These are phyloP conservation scores for Nitzschia putrida DNA, from an alignment of 108 stramenopile genomes.

Conservation along the genomic window DNA sequence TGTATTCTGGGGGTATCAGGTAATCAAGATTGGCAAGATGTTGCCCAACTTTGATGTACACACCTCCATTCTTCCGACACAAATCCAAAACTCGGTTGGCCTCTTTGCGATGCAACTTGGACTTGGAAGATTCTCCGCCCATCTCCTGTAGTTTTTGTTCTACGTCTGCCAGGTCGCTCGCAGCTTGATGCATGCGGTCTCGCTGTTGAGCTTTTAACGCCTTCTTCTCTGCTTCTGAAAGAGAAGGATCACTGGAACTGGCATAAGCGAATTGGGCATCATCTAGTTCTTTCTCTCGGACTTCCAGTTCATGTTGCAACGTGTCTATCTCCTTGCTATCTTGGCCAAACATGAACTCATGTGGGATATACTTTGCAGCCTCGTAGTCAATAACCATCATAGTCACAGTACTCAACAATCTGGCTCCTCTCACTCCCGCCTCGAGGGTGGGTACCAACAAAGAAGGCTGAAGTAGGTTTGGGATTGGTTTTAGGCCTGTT, in stretches of 20 bases:
- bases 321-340: constrained; percentile 31
- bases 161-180: constrained; percentile 49
- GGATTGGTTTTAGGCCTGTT: too few relatives aligned
- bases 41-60: constrained; percentile 89
- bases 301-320: constrained; percentile 47
- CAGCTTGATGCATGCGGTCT: constrained; percentile 57
- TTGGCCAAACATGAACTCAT: not conserved
- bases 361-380: constrained; percentile 27
- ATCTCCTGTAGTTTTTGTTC: constrained; percentile 39
- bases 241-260: constrained; percentile 1
- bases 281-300: constrained; percentile 49
- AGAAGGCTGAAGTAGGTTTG: not conserved
- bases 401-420: constrained; percentile 56
- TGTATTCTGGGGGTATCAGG: constrained; percentile 86
- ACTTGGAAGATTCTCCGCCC: constrained; percentile 25
- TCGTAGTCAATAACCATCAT: constrained; percentile 71
- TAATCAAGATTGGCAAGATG: constrained; percentile 92
- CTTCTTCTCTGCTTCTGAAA: constrained; percentile 8
- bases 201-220: constrained; percentile 49
- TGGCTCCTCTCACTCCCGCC: constrained; percentile 55
- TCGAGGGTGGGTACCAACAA: constrained; percentile 62
- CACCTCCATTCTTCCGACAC: constrained; percentile 85
- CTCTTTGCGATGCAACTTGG: constrained; percentile 50
- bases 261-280: constrained; percentile 66
- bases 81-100: constrained; percentile 76